These are phyloP conservation scores for Torulaspora gathmanii DNA, from an alignment of 805 yeast genomes.

Conservation along the genomic window DNA sequence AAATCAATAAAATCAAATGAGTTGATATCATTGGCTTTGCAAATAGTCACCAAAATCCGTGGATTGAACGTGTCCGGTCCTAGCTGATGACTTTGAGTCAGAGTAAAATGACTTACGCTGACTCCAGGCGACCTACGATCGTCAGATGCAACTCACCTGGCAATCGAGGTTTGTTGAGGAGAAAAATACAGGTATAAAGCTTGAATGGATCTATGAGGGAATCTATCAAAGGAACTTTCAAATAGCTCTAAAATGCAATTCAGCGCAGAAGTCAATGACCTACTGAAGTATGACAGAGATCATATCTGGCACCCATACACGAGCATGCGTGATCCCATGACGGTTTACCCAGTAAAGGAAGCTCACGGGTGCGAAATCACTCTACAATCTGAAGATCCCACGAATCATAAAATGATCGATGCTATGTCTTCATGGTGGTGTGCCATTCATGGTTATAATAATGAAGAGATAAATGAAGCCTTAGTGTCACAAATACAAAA, in stretches of 20 bases:
- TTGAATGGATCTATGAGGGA: no score
- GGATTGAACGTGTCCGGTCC: no score
- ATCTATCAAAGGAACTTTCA: not conserved
- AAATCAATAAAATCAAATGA: not conserved
- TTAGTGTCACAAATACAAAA: constrained; percentile 31
- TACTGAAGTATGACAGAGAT: constrained; percentile 22
- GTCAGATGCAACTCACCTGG: no score
- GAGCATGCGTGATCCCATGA: constrained; percentile 24
- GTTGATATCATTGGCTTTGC: not conserved
- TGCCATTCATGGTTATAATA: constrained; percentile 33
- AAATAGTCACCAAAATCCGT: not conserved
- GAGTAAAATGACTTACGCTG: no score
- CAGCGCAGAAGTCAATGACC: constrained; percentile 5
- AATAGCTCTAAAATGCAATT: not conserved
- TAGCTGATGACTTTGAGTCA: no score
- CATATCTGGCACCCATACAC: constrained; percentile 37
- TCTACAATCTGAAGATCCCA: constrained; percentile 12
- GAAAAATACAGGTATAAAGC: no score
- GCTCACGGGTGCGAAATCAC: constrained; percentile 25
- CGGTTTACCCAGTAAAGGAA: constrained; percentile 25
- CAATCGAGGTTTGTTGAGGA: no score
- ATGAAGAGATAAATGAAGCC: constrained; percentile 30
- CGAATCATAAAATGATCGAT: constrained; percentile 23
- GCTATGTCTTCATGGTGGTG: constrained; percentile 38
- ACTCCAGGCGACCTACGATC: no score